Evolutionary conservation across 306 rosid species (phyloP).

Genomic region (Corylus americana): DNA sequence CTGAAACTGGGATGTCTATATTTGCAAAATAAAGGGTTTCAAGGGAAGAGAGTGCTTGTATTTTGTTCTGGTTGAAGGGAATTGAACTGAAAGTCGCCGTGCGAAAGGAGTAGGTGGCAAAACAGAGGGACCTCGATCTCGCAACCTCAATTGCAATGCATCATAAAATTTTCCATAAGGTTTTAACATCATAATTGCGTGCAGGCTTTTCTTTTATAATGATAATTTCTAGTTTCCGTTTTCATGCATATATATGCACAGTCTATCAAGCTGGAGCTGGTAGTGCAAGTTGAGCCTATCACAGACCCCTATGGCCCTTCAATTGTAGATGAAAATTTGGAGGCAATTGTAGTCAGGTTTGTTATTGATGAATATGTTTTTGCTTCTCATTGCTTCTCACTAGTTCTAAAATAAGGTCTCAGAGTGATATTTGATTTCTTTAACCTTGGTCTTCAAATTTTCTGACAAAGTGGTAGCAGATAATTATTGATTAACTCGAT

Average conservation of each 20-base stretch:
- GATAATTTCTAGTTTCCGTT: constrained; percentile 9
- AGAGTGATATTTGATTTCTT: neutral
- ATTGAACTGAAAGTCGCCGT: constrained; percentile 1
- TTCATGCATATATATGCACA: constrained; percentile 32
- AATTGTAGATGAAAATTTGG: constrained; percentile 74
- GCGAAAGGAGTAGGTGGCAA: neutral
- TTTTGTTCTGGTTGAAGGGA: neutral
- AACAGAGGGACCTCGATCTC: neutral
- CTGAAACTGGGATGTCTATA: constrained; percentile 16
- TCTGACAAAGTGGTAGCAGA: neutral
- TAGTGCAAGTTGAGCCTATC: constrained; percentile 77
- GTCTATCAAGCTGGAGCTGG: constrained; percentile 83
- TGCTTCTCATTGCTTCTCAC: neutral
- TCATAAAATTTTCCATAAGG: neutral
- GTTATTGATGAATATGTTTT: constrained; percentile 19
- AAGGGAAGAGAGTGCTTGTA: neutral
- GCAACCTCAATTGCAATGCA: neutral
- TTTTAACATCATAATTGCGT: neutral
- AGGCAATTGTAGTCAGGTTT: constrained; percentile 92
- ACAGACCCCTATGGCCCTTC: constrained; percentile 95
- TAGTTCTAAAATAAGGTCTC: constrained; percentile 16
- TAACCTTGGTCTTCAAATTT: too few relatives aligned
- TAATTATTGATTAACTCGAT: constrained; percentile 18
- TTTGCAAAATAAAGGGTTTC: neutral
- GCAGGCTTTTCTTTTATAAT: neutral